Evolutionary conservation across 2,329 filamentous ascomycete genomes (phyloP).

Genomic region (Pyrenochaeta sp.): DNA sequence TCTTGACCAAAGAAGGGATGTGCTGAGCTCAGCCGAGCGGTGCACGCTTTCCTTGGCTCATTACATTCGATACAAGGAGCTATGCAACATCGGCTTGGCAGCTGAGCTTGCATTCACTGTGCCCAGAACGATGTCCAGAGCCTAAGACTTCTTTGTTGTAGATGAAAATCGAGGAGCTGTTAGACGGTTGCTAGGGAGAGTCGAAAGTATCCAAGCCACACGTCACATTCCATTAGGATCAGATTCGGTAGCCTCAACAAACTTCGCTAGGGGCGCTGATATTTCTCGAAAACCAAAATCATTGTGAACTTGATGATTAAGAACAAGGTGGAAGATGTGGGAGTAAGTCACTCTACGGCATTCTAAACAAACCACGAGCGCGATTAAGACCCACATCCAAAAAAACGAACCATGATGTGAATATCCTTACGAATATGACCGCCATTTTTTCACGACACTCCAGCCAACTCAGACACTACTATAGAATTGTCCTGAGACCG

Average conservation of each 20-base stretch:
- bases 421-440: constrained; percentile 11
- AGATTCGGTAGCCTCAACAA: no score
- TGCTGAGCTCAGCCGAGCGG: no score
- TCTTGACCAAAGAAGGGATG: no score
- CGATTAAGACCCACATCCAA: constrained; percentile 9
- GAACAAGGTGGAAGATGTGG: neutral
- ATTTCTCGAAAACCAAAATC: neutral
- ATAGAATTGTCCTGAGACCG: neutral
- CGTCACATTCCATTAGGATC: no score
- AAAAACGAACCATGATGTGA: constrained; percentile 4
- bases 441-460: neutral
- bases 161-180: no score
- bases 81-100: no score
- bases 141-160: no score
- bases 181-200: no score
- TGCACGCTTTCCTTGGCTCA: neutral
- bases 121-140: no score
- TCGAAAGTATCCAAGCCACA: no score
- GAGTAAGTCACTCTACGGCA: neutral
- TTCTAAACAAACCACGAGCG: constrained; percentile 2
- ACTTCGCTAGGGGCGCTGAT: neutral
- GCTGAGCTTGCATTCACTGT: no score
- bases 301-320: neutral
- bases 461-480: constrained; percentile 1
- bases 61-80: no score